Evolutionary conservation across 768 basidiomycete genomes (phyloP).

Genomic region (Coprinopsis marcescibilis): DNA sequence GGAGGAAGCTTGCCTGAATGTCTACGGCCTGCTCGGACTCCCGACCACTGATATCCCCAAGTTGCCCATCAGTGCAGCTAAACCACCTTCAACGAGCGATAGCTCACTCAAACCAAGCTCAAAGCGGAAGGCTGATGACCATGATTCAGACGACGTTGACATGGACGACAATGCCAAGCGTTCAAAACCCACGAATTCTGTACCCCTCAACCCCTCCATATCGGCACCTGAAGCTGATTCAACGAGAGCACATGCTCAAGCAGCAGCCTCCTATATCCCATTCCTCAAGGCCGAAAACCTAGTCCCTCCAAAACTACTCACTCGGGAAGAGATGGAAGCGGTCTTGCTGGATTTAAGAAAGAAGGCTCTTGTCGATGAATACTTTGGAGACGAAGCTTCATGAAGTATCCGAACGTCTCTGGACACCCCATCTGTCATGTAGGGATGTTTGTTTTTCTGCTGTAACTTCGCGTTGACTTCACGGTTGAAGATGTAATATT

Average conservation of each 20-base stretch:
- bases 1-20: slow-evolving; percentile 51
- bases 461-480: background rate
- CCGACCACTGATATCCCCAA: slow-evolving; percentile 39
- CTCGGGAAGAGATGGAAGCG: slow-evolving; percentile 70
- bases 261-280: slow-evolving; percentile 65
- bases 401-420: background rate
- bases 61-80: slow-evolving; percentile 27
- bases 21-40: slow-evolving; percentile 50
- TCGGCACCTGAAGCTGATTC: slow-evolving; percentile 20
- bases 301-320: slow-evolving; percentile 70
- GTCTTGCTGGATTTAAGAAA: slow-evolving; percentile 74
- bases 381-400: slow-evolving; percentile 36
- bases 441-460: slow-evolving; percentile 9
- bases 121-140: slow-evolving; percentile 48
- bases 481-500: background rate
- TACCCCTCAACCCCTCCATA: slow-evolving; percentile 19
- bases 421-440: no score
- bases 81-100: slow-evolving; percentile 8
- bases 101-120: slow-evolving; percentile 16
- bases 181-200: slow-evolving; percentile 24
- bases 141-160: slow-evolving; percentile 37
- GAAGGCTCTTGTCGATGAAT: slow-evolving; percentile 76
- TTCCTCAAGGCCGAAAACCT: slow-evolving; percentile 73
- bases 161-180: slow-evolving; percentile 32
- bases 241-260: slow-evolving; percentile 38